Conservation (phyloP, 2,329 filamentous ascomycete genomes). For the Calonectria henricotiae region DNA sequence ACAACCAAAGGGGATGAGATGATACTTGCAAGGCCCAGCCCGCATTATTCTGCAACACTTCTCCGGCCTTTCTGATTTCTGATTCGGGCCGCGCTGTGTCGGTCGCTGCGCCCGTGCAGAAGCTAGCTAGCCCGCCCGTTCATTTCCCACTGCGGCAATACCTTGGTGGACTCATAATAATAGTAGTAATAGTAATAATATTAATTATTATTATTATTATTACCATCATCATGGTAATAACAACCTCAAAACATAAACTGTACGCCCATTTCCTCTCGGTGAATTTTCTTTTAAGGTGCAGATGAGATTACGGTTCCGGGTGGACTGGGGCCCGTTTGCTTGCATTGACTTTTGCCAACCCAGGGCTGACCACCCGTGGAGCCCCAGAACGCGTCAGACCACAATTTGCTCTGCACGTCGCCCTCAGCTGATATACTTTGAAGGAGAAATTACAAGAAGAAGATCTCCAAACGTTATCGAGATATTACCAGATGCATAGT, state of each 20-base stretch:
- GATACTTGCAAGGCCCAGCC: neutral
- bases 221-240: neutral
- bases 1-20: neutral
- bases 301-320: slow-evolving; percentile 17
- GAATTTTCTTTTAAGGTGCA: slow-evolving; percentile 16
- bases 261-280: neutral
- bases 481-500: neutral
- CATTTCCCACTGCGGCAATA: slow-evolving; percentile 11
- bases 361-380: slow-evolving; percentile 1
- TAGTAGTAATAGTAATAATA: neutral
- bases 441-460: slow-evolving; percentile 10
- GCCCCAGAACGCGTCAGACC: slow-evolving; percentile 14
- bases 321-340: slow-evolving; percentile 19
- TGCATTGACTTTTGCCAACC: slow-evolving; percentile 29
- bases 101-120: neutral
- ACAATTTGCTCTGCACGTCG: slow-evolving; percentile 8
- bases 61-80: neutral
- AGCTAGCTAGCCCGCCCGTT: neutral
- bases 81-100: slow-evolving; percentile 5
- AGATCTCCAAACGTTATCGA: neutral
- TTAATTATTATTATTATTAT: no score
- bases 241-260: neutral
- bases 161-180: slow-evolving; percentile 12
- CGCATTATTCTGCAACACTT: neutral
- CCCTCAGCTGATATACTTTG: neutral